Conservation (phyloP, 208 protist genomes). For the Leishmania arabica region DNA sequence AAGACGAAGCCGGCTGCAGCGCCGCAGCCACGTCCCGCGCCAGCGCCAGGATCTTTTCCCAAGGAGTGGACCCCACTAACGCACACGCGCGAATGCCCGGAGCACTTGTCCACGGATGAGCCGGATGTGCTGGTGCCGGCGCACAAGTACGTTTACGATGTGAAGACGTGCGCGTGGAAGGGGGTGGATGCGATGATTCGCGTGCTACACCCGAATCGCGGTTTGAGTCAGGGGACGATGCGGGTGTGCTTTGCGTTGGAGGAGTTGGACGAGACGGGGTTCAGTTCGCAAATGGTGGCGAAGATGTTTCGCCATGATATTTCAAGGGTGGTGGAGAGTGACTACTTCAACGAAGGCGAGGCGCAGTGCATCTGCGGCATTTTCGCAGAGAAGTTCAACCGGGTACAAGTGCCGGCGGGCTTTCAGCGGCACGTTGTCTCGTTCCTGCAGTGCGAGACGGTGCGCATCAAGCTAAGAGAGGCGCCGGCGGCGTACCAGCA, state of each 20-base stretch:
- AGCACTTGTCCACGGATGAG: constrained; percentile 31
- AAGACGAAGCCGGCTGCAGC: background rate
- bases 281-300: constrained; percentile 60
- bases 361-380: constrained; percentile 85
- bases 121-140: constrained; percentile 44
- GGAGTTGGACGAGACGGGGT: constrained; percentile 73
- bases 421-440: constrained; percentile 69
- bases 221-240: constrained; percentile 72
- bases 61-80: constrained; percentile 11
- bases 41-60: background rate
- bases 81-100: constrained; percentile 22
- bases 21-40: background rate
- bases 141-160: constrained; percentile 71
- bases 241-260: constrained; percentile 83
- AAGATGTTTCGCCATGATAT: constrained; percentile 84
- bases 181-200: constrained; percentile 59
- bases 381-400: constrained; percentile 84
- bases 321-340: constrained; percentile 60
- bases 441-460: constrained; percentile 86
- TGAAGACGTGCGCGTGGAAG: constrained; percentile 60
- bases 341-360: constrained; percentile 90
- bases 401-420: constrained; percentile 22
- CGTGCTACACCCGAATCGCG: constrained; percentile 53
- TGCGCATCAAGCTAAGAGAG: constrained; percentile 51
- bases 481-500: constrained; percentile 51